These are phyloP conservation scores for Perkinsus marinus DNA, from an alignment of 169 alveolate species.

Conservation along the genomic window DNA sequence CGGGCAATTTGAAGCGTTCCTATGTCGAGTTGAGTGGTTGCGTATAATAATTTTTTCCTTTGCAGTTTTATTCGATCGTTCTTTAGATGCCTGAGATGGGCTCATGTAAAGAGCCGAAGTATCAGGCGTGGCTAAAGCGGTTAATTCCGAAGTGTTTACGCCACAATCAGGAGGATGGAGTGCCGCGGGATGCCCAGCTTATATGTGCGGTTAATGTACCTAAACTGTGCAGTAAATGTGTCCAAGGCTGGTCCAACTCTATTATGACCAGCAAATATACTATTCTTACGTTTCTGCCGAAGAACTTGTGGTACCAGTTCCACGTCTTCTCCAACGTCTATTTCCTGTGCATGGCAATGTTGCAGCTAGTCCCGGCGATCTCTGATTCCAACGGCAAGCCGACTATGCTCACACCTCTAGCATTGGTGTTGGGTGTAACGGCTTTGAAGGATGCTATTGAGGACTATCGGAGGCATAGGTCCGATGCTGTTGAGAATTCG, in stretches of 20 bases:
- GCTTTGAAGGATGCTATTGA: slow-evolving; percentile 79
- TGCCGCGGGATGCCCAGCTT: background rate
- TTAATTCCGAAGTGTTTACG: background rate
- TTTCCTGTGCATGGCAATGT: slow-evolving; percentile 22
- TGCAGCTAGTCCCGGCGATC: slow-evolving; percentile 29
- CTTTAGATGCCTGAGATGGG: background rate
- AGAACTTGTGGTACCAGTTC: slow-evolving; percentile 23
- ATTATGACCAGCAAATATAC: slow-evolving; percentile 27
- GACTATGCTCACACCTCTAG: slow-evolving; percentile 70
- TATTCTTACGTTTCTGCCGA: slow-evolving; percentile 20
- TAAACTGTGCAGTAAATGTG: background rate
- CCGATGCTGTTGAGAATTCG: slow-evolving; percentile 64
- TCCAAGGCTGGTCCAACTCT: slow-evolving; percentile 14
- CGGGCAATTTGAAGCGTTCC: too few relatives aligned
- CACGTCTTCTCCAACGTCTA: slow-evolving; percentile 23
- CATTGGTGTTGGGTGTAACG: slow-evolving; percentile 73
- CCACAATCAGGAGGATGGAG: background rate
- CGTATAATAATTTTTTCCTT: too few relatives aligned
- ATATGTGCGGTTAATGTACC: background rate
- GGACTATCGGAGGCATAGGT: slow-evolving; percentile 68
- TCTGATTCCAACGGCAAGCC: slow-evolving; percentile 74
- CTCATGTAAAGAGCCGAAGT: background rate
- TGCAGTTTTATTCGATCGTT: background rate
- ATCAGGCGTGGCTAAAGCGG: background rate
- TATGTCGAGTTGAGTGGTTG: too few relatives aligned